Percentiles rank a stretch among this genome's conserved stretches.
Conservation (phyloP, 2,329 filamentous ascomycete species). For the Lasiodiplodia hormozganensis region DNA sequence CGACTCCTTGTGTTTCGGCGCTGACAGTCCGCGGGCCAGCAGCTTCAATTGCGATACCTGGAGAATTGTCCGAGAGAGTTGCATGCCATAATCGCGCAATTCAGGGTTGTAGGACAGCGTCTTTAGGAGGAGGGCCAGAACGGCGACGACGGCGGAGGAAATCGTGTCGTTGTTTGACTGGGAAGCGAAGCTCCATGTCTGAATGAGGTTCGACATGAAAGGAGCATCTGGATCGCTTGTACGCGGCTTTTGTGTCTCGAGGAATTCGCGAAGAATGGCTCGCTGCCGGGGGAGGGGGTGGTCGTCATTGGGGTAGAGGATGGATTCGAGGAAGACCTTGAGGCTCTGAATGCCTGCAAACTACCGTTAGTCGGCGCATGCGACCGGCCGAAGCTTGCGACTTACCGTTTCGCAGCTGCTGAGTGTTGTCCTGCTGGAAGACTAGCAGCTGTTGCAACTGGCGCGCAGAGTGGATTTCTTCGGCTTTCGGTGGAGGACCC, state of each 20-base stretch:
- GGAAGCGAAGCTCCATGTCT: constrained; percentile 85
- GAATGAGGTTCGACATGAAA: constrained; percentile 80
- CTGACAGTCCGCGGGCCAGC: constrained; percentile 77
- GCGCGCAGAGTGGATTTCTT: constrained; percentile 43
- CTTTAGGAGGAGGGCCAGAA: constrained; percentile 81
- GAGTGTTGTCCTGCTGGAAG: constrained; percentile 45
- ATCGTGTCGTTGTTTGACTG: constrained; percentile 81
- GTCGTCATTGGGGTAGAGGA: constrained; percentile 62
- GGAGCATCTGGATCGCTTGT: constrained; percentile 62
- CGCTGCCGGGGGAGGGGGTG: constrained; percentile 56
- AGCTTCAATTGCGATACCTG: constrained; percentile 82
- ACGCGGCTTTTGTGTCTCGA: constrained; percentile 64
- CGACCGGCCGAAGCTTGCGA: neutral
- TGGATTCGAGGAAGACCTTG: constrained; percentile 72
- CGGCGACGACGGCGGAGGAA: constrained; percentile 79
- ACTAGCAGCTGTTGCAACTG: constrained; percentile 46
- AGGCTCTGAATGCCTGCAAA: constrained; percentile 68
- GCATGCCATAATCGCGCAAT: constrained; percentile 75
- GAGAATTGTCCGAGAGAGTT: constrained; percentile 81
- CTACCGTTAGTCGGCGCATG: constrained; percentile 31
- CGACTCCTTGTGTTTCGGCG: constrained; percentile 83
- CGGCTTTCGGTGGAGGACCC: constrained; percentile 31
- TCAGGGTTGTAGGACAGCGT: constrained; percentile 77
- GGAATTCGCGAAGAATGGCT: constrained; percentile 72
- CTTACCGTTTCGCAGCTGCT: constrained; percentile 42